Percentiles rank a stretch among this genome's conserved stretches.
These are phyloP conservation scores for Phialophora tarda DNA, from an alignment of 2,329 filamentous ascomycete genomes.

Conservation along the genomic window DNA sequence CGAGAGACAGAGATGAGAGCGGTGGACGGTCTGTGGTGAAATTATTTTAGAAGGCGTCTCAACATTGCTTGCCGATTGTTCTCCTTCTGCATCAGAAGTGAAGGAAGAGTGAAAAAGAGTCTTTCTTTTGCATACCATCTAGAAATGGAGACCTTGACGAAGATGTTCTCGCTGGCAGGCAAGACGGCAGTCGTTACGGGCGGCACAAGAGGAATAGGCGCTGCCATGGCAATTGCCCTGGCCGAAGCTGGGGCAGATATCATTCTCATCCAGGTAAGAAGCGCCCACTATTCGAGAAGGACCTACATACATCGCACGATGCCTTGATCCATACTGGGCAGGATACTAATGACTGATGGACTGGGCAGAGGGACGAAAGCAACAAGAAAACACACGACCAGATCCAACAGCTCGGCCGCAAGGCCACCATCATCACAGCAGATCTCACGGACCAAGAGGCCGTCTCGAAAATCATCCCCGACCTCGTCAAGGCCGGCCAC, in stretches of 20 bases:
- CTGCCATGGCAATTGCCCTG: constrained; percentile 54
- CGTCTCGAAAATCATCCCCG: constrained; percentile 49
- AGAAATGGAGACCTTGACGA: constrained; percentile 26
- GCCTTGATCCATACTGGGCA: not conserved
- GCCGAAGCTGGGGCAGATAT: constrained; percentile 57
- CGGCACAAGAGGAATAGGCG: constrained; percentile 56
- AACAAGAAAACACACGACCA: constrained; percentile 51
- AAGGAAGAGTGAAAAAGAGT: not conserved
- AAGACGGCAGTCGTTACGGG: constrained; percentile 54
- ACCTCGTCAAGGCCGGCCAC: constrained; percentile 49
- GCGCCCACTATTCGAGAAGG: not conserved
- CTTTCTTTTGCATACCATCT: not conserved
- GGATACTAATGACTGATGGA: not conserved
- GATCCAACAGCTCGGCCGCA: constrained; percentile 47
- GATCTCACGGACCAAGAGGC: constrained; percentile 51
- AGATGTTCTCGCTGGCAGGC: constrained; percentile 43
- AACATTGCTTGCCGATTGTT: not conserved
- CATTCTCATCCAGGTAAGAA: constrained; percentile 46
- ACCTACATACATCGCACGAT: not conserved
- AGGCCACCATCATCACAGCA: constrained; percentile 52
- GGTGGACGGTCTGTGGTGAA: not conserved
- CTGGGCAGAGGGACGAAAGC: constrained; percentile 50
- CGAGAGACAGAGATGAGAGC: not conserved
- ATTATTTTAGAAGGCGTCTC: not conserved
- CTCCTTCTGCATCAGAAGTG: not conserved